A percentile compares a stretch with the other conserved stretches of the same genome.
phyloP scores from a whole-genome alignment of 768 basidiomycete species.

The Strobilomyces dryophilus region DNA sequence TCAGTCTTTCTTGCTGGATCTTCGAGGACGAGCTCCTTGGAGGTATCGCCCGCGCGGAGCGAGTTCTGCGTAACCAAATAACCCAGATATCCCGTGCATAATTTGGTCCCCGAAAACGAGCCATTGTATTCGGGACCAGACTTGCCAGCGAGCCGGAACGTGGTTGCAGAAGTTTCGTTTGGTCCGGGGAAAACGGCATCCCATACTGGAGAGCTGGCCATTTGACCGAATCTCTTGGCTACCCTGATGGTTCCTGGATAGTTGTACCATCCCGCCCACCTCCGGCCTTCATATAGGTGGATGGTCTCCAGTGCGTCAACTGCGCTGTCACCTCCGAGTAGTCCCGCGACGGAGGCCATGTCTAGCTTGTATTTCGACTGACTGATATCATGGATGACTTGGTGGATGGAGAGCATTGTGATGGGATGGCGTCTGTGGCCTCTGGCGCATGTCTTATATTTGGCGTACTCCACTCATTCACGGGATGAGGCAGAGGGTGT shows the following conservation, averaged over 20 bases:
- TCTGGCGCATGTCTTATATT: constrained; percentile 8
- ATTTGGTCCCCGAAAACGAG: constrained; percentile 59
- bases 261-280: constrained; percentile 36
- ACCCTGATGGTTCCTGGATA: constrained; percentile 31
- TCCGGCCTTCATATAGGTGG: constrained; percentile 28
- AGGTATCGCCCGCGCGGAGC: background rate
- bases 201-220: constrained; percentile 27
- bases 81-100: constrained; percentile 51
- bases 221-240: constrained; percentile 31
- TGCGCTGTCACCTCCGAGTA: constrained; percentile 33
- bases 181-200: constrained; percentile 31
- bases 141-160: constrained; percentile 27
- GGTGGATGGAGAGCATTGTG: constrained; percentile 13
- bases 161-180: constrained; percentile 22
- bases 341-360: constrained; percentile 26
- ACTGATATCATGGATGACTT: constrained; percentile 13
- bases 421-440: background rate
- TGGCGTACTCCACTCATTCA: background rate
- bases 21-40: constrained; percentile 6
- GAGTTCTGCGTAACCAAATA: constrained; percentile 37
- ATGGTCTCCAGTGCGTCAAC: constrained; percentile 30
- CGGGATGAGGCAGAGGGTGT: background rate
- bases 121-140: constrained; percentile 67
- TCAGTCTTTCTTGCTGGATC: constrained; percentile 13
- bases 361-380: constrained; percentile 20